Conservation (phyloP, 202 grass and related monocot species). For the Musa balbisiana region DNA sequence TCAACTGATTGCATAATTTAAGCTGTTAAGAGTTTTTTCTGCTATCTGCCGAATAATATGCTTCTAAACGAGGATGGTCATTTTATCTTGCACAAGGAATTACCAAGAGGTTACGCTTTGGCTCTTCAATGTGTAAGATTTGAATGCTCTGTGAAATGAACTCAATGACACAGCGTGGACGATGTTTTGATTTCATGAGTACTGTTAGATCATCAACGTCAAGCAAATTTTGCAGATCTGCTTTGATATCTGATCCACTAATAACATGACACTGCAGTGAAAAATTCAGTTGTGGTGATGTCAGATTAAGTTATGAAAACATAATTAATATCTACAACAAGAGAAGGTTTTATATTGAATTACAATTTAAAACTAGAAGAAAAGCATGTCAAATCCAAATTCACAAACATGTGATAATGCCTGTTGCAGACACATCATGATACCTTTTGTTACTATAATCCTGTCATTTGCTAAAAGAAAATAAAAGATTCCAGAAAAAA, state of each 20-base stretch:
- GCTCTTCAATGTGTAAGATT: slow-evolving; percentile 62
- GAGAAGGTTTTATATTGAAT: background rate
- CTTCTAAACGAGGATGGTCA: background rate
- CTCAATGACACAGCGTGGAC: slow-evolving; percentile 66
- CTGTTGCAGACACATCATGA: background rate
- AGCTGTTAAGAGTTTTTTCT: background rate
- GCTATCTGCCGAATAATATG: background rate
- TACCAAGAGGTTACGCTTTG: slow-evolving; percentile 58
- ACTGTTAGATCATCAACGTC: slow-evolving; percentile 58
- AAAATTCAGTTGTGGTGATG: background rate
- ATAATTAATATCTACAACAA: background rate
- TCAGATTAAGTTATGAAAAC: background rate
- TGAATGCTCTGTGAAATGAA: slow-evolving; percentile 74
- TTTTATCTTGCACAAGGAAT: slow-evolving; percentile 9
- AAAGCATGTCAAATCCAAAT: background rate
- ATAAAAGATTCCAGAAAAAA: too few relatives aligned
- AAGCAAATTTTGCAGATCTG: slow-evolving; percentile 61
- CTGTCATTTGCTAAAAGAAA: background rate
- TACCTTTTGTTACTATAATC: background rate
- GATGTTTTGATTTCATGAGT: slow-evolving; percentile 61
- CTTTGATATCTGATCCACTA: slow-evolving; percentile 48
- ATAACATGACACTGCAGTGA: slow-evolving; percentile 73
- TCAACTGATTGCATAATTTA: too few relatives aligned
- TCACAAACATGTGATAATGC: background rate
- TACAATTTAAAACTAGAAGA: background rate